Conservation (phyloP, 2,329 filamentous ascomycete genomes). For the Periconia sp. region DNA sequence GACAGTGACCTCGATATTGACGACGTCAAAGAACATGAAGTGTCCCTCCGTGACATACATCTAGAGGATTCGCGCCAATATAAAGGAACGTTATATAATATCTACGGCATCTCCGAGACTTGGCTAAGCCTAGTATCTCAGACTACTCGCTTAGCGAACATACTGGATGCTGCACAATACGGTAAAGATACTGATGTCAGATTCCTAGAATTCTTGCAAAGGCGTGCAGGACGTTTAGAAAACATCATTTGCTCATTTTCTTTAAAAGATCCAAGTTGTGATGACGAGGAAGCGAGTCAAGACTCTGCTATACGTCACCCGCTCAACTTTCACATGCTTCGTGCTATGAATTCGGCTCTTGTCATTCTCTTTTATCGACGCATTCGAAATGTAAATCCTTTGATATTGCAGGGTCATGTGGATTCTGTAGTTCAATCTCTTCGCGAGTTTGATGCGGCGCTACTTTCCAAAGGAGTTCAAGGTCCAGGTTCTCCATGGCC, state of each 20-base stretch:
- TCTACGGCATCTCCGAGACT: slow-evolving; percentile 53
- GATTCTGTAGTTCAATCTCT: slow-evolving; percentile 18
- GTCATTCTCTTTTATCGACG: slow-evolving; percentile 53
- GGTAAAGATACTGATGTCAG: slow-evolving; percentile 12
- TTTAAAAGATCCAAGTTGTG: slow-evolving; percentile 5
- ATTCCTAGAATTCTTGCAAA: slow-evolving; percentile 20
- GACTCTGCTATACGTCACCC: not conserved
- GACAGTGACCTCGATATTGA: slow-evolving; percentile 49
- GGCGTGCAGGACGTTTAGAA: slow-evolving; percentile 18
- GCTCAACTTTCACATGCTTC: slow-evolving; percentile 37
- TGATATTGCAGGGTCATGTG: slow-evolving; percentile 48
- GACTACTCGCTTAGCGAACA: slow-evolving; percentile 51
- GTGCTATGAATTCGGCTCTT: slow-evolving; percentile 48
- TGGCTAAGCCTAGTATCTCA: slow-evolving; percentile 54
- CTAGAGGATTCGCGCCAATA: slow-evolving; percentile 28
- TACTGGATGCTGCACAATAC: slow-evolving; percentile 20
- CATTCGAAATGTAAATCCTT: slow-evolving; percentile 47
- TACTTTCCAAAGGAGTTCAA: slow-evolving; percentile 8
- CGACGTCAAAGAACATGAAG: slow-evolving; percentile 41
- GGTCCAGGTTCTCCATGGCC: slow-evolving; percentile 22
- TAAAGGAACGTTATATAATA: slow-evolving; percentile 44
- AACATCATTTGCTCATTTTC: slow-evolving; percentile 21
- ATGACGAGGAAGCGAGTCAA: slow-evolving; percentile 1
- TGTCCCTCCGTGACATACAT: slow-evolving; percentile 48
- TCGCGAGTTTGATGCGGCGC: slow-evolving; percentile 16